Percentiles rank a stretch among this genome's conserved stretches.
These are phyloP conservation scores for Xylaria grammica DNA, from an alignment of 495 filamentous ascomycete species.

Conservation along the genomic window DNA sequence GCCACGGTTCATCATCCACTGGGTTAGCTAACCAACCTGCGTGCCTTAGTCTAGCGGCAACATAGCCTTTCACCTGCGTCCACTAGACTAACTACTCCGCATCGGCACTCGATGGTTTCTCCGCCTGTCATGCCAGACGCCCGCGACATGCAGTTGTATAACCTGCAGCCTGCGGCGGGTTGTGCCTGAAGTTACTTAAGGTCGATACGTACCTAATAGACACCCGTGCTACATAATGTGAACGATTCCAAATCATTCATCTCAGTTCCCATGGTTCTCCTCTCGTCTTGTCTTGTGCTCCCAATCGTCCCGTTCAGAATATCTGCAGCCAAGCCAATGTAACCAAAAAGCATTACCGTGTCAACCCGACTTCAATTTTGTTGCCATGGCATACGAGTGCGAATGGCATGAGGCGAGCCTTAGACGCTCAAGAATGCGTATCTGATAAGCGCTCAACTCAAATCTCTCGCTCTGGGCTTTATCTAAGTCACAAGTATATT, in stretches of 20 bases:
- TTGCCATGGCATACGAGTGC: neutral
- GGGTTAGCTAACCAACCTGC: neutral
- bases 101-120: conserved; percentile 4
- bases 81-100: neutral
- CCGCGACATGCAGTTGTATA: neutral
- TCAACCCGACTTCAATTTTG: too few species aligned
- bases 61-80: neutral
- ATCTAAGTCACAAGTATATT: neutral
- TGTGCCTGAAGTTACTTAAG: too few species aligned
- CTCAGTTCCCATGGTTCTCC: neutral
- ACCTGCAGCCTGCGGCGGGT: neutral
- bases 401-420: too few species aligned
- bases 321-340: neutral
- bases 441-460: neutral
- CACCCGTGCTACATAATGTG: neutral
- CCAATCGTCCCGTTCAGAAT: neutral
- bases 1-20: neutral
- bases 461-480: neutral
- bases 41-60: neutral
- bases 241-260: conserved; percentile 12
- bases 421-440: neutral
- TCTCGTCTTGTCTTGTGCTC: neutral
- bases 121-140: neutral
- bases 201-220: neutral
- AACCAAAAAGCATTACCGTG: too few species aligned